Conservation (phyloP, 108 stramenopile species). For the Cyclotella kingstonii region DNA sequence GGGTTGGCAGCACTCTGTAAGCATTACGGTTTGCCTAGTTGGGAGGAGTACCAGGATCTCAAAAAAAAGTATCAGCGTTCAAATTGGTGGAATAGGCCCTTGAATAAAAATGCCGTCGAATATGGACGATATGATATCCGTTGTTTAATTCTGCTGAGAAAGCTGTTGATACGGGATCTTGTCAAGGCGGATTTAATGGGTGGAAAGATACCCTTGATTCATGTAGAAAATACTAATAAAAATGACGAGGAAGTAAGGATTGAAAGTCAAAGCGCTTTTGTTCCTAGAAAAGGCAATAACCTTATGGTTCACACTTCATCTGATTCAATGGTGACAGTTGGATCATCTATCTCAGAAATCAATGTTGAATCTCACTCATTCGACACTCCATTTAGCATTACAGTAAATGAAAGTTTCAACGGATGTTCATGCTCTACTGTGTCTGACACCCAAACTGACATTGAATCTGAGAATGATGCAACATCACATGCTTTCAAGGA, state of each 20-base stretch:
- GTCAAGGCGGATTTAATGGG: constrained; percentile 36
- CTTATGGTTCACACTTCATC: too few relatives aligned
- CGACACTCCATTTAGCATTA: too few relatives aligned
- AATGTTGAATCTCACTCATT: background rate
- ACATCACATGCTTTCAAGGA: constrained; percentile 10
- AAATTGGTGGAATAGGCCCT: constrained; percentile 90
- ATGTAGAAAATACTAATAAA: background rate
- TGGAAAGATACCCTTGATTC: background rate
- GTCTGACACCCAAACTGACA: background rate
- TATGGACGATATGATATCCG: constrained; percentile 87
- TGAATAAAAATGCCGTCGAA: constrained; percentile 76
- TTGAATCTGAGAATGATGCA: background rate
- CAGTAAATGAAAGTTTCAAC: background rate
- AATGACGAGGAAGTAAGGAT: too few relatives aligned
- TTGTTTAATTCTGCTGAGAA: constrained; percentile 65
- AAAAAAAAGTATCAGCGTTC: constrained; percentile 82
- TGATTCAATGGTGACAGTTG: too few relatives aligned
- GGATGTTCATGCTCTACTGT: constrained; percentile 1
- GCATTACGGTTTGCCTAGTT: constrained; percentile 62
- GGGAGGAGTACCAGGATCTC: constrained; percentile 51
- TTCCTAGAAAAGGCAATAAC: too few relatives aligned
- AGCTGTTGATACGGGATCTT: constrained; percentile 80
- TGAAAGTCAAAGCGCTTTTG: too few relatives aligned
- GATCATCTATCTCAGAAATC: background rate
- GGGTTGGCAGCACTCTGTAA: constrained; percentile 63